Percentiles rank a stretch among this genome's conserved stretches.
These are phyloP conservation scores for Zasmidium cellare DNA, from an alignment of 2,329 filamentous ascomycete genomes.

Conservation along the genomic window DNA sequence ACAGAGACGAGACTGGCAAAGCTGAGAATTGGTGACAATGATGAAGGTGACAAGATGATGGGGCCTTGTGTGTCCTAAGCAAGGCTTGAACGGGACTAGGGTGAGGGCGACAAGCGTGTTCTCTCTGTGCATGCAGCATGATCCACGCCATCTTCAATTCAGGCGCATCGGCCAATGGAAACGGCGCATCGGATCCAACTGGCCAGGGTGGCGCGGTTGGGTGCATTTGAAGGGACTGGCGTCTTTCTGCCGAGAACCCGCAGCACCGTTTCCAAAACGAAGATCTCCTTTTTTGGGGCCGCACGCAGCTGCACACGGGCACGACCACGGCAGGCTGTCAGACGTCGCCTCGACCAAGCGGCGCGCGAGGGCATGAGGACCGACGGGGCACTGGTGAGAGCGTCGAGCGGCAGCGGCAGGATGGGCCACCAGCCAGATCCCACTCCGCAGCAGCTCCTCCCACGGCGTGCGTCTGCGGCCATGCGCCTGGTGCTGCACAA, in stretches of 20 bases:
- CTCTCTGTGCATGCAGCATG: neutral
- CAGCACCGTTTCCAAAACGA: constrained; percentile 5
- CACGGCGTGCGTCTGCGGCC: neutral
- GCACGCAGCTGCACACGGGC: neutral
- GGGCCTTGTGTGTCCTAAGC: neutral
- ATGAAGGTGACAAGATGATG: constrained; percentile 4
- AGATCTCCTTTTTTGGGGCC: neutral
- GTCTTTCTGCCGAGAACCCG: constrained; percentile 5
- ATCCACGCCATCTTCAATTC: neutral
- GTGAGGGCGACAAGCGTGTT: neutral
- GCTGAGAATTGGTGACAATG: constrained; percentile 5
- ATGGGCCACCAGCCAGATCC: neutral
- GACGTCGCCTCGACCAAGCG: neutral
- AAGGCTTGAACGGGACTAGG: neutral
- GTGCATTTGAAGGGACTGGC: neutral
- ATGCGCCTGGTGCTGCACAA: neutral
- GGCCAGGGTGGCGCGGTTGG: neutral
- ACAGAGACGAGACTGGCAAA: constrained; percentile 1
- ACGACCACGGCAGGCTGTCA: neutral
- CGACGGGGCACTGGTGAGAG: too few relatives aligned
- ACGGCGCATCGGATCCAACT: neutral
- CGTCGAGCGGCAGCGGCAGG: neutral
- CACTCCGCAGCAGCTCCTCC: neutral
- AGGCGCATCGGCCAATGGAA: neutral
- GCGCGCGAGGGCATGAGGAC: too few relatives aligned